phyloP scores from a whole-genome alignment of 2,329 filamentous ascomycete genomes.

The Cadophora luteo-olivacea region DNA sequence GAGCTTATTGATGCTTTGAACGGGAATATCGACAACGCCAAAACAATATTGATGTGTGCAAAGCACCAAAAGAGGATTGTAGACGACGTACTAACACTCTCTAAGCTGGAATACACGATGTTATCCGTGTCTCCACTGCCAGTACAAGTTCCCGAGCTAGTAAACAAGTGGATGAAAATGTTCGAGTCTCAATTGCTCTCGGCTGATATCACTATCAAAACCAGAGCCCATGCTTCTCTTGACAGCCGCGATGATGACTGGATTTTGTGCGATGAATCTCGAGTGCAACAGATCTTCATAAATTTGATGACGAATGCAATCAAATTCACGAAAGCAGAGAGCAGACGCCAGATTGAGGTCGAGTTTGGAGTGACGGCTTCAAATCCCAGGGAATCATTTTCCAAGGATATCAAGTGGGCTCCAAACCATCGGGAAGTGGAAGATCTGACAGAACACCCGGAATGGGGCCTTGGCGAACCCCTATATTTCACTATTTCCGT shows the following conservation, averaged over 20 bases:
- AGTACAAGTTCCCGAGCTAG: slow-evolving; percentile 65
- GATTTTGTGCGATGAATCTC: slow-evolving; percentile 73
- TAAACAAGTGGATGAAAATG: slow-evolving; percentile 75
- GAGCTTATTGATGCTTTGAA: slow-evolving; percentile 56
- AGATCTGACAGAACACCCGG: slow-evolving; percentile 34
- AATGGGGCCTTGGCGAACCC: slow-evolving; percentile 51
- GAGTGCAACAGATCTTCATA: slow-evolving; percentile 80
- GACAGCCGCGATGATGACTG: slow-evolving; percentile 64
- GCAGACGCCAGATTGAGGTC: slow-evolving; percentile 60
- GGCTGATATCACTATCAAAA: slow-evolving; percentile 70
- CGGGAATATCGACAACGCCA: slow-evolving; percentile 73
- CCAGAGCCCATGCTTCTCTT: slow-evolving; percentile 69
- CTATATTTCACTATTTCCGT: slow-evolving; percentile 77
- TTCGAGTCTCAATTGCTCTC: slow-evolving; percentile 77
- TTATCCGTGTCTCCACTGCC: slow-evolving; percentile 75
- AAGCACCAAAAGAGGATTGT: slow-evolving; percentile 82
- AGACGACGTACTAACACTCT: slow-evolving; percentile 76
- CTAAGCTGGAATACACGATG: slow-evolving; percentile 78
- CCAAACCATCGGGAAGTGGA: slow-evolving; percentile 29
- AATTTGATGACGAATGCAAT: slow-evolving; percentile 84
- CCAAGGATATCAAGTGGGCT: slow-evolving; percentile 33
- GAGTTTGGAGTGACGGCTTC: slow-evolving; percentile 36
- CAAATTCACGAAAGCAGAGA: slow-evolving; percentile 77
- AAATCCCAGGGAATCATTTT: slow-evolving; percentile 31
- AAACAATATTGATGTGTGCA: slow-evolving; percentile 79